These are phyloP conservation scores for Hemileccinum rubropunctum DNA, from an alignment of 768 basidiomycete genomes.

Conservation along the genomic window DNA sequence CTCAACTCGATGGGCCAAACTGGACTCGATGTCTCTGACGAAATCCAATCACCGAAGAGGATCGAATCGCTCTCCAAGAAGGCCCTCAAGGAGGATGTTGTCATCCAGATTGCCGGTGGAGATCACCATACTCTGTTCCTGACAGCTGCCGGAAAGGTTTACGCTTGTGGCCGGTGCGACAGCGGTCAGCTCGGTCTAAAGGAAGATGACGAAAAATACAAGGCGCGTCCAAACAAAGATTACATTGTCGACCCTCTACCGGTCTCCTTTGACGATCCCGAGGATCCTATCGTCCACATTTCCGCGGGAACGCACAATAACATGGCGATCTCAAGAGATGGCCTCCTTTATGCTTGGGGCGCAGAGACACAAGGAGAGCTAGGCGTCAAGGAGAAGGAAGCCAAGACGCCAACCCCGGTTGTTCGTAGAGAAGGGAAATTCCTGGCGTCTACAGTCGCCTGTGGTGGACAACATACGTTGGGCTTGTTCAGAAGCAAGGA, in stretches of 20 bases:
- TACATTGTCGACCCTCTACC: constrained; percentile 65
- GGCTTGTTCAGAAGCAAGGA: constrained; percentile 68
- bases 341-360: constrained; percentile 75
- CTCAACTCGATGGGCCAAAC: constrained; percentile 87
- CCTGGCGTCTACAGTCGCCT: constrained; percentile 48
- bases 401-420: constrained; percentile 60
- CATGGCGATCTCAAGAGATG: constrained; percentile 62
- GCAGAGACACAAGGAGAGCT: constrained; percentile 77
- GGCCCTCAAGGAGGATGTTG: constrained; percentile 55
- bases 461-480: constrained; percentile 78
- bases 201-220: constrained; percentile 66
- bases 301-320: constrained; percentile 73
- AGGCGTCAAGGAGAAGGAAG: constrained; percentile 60
- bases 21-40: constrained; percentile 51
- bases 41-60: constrained; percentile 61
- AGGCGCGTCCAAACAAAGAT: constrained; percentile 51
- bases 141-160: constrained; percentile 79
- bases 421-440: constrained; percentile 73
- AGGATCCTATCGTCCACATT: constrained; percentile 64
- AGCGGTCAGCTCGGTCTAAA: constrained; percentile 76
- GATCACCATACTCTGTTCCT: constrained; percentile 91
- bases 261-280: constrained; percentile 58
- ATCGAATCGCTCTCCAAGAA: constrained; percentile 63
- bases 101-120: constrained; percentile 77
- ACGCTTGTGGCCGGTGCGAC: constrained; percentile 82